These are phyloP conservation scores for Huntiella abstrusa DNA, from an alignment of 2,329 filamentous ascomycete species.

Conservation along the genomic window DNA sequence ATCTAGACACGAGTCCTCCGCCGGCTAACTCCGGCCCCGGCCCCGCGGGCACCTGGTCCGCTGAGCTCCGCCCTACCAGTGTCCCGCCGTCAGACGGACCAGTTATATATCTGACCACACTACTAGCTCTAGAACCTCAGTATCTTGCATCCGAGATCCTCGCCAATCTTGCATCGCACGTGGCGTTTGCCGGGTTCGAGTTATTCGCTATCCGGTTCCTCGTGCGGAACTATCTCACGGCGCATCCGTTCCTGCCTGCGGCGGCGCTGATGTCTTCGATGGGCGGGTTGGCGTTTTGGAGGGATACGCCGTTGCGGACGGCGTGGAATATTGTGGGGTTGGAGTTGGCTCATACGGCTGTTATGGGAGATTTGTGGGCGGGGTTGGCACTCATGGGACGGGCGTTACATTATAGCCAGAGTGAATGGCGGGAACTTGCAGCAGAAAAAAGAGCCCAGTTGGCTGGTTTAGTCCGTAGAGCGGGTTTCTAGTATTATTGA, in stretches of 20 bases:
- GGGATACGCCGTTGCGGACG: constrained; percentile 1
- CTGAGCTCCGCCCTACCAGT: constrained; percentile 34
- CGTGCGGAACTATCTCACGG: constrained; percentile 21
- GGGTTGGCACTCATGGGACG: constrained; percentile 5
- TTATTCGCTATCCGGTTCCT: constrained; percentile 26
- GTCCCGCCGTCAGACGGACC: constrained; percentile 8
- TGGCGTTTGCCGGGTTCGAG: constrained; percentile 29
- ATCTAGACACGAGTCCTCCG: constrained; percentile 34
- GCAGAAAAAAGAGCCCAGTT: not conserved
- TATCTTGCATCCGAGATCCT: constrained; percentile 30
- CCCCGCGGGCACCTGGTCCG: constrained; percentile 37
- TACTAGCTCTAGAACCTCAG: constrained; percentile 29
- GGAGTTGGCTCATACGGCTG: constrained; percentile 13
- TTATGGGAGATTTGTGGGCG: constrained; percentile 9
- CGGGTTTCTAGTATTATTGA: not conserved
- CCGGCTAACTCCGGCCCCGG: constrained; percentile 23
- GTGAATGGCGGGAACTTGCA: constrained; percentile 8
- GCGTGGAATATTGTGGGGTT: constrained; percentile 21
- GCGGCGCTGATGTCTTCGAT: constrained; percentile 12
- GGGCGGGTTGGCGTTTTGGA: constrained; percentile 13
- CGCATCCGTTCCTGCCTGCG: constrained; percentile 19
- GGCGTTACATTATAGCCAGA: constrained; percentile 7
- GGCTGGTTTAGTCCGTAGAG: not conserved
- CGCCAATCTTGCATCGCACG: constrained; percentile 23
- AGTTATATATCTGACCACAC: constrained; percentile 26